Conservation (phyloP, 1,284 basidiomycete species). For the Ustilago shanxiensis region DNA sequence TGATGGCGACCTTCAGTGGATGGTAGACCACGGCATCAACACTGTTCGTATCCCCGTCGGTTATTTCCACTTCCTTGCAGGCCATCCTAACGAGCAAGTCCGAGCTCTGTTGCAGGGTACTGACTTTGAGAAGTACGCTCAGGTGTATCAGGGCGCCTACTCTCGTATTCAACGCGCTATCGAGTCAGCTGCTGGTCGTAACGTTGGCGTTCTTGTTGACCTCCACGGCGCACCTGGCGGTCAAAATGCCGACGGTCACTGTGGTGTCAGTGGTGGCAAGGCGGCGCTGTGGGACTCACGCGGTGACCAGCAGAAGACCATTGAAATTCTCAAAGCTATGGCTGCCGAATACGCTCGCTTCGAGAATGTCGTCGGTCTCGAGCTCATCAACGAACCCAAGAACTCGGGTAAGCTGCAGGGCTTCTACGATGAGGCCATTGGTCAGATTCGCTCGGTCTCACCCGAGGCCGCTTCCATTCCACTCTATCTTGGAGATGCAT, state of each 20-base stretch:
- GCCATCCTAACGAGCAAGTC: constrained; percentile 76
- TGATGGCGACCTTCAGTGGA: constrained; percentile 74
- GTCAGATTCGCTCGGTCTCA: constrained; percentile 72
- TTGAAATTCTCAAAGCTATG: constrained; percentile 76
- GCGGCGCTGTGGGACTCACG: constrained; percentile 67
- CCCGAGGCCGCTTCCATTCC: constrained; percentile 50
- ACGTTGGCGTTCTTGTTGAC: constrained; percentile 83
- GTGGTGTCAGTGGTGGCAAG: constrained; percentile 47
- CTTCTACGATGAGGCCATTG: constrained; percentile 74
- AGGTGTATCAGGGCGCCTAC: constrained; percentile 82
- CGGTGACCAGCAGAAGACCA: constrained; percentile 71
- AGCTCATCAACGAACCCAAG: constrained; percentile 86
- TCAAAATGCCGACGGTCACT: constrained; percentile 72
- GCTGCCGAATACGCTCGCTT: constrained; percentile 71
- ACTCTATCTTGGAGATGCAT: constrained; percentile 80
- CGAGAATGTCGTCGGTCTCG: constrained; percentile 82
- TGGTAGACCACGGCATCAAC: constrained; percentile 81
- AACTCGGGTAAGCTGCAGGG: constrained; percentile 64
- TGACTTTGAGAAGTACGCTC: constrained; percentile 77
- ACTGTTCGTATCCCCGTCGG: constrained; percentile 83
- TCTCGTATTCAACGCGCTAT: constrained; percentile 78
- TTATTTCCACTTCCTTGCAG: constrained; percentile 80
- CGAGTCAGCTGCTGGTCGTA: constrained; percentile 75
- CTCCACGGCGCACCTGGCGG: constrained; percentile 77
- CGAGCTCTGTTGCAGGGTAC: constrained; percentile 77